Percentiles rank a stretch among this genome's conserved stretches.
Evolutionary conservation across 2,329 filamentous ascomycete species (phyloP).

Genomic region (Ciborinia camelliae): DNA sequence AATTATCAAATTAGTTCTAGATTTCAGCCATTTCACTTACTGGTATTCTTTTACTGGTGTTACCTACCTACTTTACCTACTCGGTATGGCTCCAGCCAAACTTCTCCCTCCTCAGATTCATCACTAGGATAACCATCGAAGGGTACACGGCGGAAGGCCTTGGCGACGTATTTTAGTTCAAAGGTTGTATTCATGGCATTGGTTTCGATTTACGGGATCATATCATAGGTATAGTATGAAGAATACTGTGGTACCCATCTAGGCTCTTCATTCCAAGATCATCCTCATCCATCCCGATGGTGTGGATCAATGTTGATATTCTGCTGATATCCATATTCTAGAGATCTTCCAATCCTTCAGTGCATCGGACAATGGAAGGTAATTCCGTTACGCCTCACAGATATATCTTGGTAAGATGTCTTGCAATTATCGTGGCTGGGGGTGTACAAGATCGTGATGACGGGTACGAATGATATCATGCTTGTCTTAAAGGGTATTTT

Average conservation of each 20-base stretch:
- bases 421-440: background rate
- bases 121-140: background rate
- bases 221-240: background rate
- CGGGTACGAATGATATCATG: conserved; percentile 6
- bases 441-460: conserved; percentile 2
- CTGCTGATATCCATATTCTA: background rate
- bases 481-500: conserved; percentile 1
- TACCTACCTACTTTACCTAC: background rate
- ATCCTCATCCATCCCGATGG: background rate
- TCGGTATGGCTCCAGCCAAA: background rate
- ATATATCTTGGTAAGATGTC: background rate
- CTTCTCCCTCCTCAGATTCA: too few species aligned
- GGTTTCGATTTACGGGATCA: conserved; percentile 11
- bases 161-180: background rate
- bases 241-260: background rate
- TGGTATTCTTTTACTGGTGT: background rate
- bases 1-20: conserved; percentile 2
- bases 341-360: background rate
- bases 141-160: background rate
- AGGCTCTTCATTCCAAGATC: background rate
- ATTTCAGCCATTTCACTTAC: conserved; percentile 6
- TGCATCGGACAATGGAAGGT: background rate
- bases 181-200: background rate
- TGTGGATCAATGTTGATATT: background rate
- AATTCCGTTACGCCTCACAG: background rate